Evolutionary conservation across 441 rosid species (phyloP), one percentile per base, ranked within the genome.

Genomic region (Gossypium laxum): DNA sequence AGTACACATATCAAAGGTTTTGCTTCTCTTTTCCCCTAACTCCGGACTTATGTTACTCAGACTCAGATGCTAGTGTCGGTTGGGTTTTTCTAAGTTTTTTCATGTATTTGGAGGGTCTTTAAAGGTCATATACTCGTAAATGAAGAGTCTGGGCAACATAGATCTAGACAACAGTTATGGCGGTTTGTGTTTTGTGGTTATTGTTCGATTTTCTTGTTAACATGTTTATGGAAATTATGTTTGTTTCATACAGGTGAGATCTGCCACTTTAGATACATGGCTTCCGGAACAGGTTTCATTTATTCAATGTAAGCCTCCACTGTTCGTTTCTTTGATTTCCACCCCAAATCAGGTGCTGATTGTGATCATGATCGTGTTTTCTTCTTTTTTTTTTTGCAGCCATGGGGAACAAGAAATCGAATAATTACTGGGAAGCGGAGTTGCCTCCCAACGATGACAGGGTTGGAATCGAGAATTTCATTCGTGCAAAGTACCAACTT

Each of bases 251-350:
- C 80, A 89, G 92, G 96, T 89, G 71, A 84, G 96, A 69, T 88
- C 92, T 64, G 88, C 92, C 54, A 88, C 96, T 26, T 84, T 88
- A 59, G 96, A 89, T 80, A 89, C 96, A 64, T 88, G 96, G 96
- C 92, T 88, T 73, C 96, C 96, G 6, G 92, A 89, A 78, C 96
- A 89, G 81, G 86, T 89, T 71, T 77, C 91, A 70, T 86, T 83
- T 76, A 86, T 85, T 69, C 96, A 88, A 72, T 85, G 96, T 89
- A 86, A 76, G 88, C 38, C 38, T 30, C 38, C 7, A 30, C 38
- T 5, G 38, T 30, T 30, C 2, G 26, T 72, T 62, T 72, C 11
- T 17, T 32, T 19, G 30, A 34, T 22, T 41, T 28, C 47, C 60
- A 8, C 30, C 59, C 67, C 26, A 74, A 67, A 22, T 67, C 47